Percentiles rank a stretch among this genome's conserved stretches.
Conservation (phyloP, 2,329 filamentous ascomycete genomes). For the Nothophoma quercina region DNA sequence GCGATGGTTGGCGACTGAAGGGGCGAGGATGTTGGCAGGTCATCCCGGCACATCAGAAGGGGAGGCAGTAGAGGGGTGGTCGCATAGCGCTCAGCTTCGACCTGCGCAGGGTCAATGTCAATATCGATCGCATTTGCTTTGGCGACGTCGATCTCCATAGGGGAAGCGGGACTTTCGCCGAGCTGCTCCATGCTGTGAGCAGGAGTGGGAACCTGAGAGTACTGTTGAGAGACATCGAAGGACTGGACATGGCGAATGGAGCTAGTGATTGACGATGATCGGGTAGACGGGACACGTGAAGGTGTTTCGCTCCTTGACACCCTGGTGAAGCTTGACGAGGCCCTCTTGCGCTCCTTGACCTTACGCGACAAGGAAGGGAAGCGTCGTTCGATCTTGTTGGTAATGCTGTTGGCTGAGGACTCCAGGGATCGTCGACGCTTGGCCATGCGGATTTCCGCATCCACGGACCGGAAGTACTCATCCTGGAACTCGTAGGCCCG, state of each 20-base stretch:
- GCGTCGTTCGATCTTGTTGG: constrained; percentile 70
- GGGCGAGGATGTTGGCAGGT: constrained; percentile 75
- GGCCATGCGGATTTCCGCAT: constrained; percentile 61
- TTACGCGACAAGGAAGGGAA: constrained; percentile 63
- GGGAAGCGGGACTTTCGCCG: constrained; percentile 37
- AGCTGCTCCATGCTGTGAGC: constrained; percentile 47
- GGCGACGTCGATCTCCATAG: constrained; percentile 45
- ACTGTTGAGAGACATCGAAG: constrained; percentile 48
- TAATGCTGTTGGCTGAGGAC: constrained; percentile 67
- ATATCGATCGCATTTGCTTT: constrained; percentile 57
- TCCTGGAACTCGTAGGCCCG: constrained; percentile 69
- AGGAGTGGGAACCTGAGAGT: constrained; percentile 33
- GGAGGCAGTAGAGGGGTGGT: constrained; percentile 88
- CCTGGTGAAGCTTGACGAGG: constrained; percentile 38
- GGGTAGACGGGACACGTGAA: constrained; percentile 71
- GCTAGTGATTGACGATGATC: constrained; percentile 78
- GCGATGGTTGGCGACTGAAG: constrained; percentile 82
- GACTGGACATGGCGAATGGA: constrained; percentile 57
- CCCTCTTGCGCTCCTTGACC: constrained; percentile 59
- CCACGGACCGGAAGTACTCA: constrained; percentile 68
- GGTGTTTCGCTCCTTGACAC: constrained; percentile 52
- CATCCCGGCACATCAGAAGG: constrained; percentile 68
- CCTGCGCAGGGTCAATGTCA: constrained; percentile 57
- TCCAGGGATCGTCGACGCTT: constrained; percentile 69
- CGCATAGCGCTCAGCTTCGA: constrained; percentile 68